Evolutionary conservation across 331 rosid species (phyloP).

Genomic region (Acacia concinna): DNA sequence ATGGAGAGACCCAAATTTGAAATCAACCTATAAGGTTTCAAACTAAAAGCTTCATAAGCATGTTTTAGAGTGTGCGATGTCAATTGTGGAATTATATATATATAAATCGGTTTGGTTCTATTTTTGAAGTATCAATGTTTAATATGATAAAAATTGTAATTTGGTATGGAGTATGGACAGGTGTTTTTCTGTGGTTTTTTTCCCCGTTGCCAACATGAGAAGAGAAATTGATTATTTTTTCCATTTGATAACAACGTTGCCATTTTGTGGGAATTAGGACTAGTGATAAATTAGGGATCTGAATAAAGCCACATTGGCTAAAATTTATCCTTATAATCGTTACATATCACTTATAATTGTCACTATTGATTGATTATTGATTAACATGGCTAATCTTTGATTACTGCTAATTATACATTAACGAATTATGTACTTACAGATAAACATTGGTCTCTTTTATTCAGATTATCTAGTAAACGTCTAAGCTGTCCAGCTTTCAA

Average conservation of each 20-base stretch:
- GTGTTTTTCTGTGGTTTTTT: too few relatives aligned
- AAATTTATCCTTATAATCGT: neutral
- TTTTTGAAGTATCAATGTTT: neutral
- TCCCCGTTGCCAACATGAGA: neutral
- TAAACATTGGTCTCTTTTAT: neutral
- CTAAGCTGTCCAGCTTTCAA: neutral
- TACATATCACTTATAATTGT: neutral
- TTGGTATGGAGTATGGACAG: neutral
- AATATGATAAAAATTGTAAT: neutral
- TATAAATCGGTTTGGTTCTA: neutral
- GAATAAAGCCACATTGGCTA: too few relatives aligned
- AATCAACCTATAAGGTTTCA: conserved; percentile 23
- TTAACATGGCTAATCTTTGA: neutral
- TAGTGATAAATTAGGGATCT: neutral
- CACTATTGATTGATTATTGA: neutral
- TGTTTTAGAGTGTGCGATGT: neutral
- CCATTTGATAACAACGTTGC: neutral
- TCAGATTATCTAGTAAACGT: neutral
- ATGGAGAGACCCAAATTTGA: conserved; percentile 16
- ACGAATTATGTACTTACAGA: too few relatives aligned
- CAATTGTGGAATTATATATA: neutral
- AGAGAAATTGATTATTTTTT: neutral
- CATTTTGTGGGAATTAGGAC: neutral
- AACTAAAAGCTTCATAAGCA: neutral
- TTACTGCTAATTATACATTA: neutral